These are phyloP conservation scores for Myxozyma melibiosi DNA, from an alignment of 805 yeast species.

Conservation along the genomic window DNA sequence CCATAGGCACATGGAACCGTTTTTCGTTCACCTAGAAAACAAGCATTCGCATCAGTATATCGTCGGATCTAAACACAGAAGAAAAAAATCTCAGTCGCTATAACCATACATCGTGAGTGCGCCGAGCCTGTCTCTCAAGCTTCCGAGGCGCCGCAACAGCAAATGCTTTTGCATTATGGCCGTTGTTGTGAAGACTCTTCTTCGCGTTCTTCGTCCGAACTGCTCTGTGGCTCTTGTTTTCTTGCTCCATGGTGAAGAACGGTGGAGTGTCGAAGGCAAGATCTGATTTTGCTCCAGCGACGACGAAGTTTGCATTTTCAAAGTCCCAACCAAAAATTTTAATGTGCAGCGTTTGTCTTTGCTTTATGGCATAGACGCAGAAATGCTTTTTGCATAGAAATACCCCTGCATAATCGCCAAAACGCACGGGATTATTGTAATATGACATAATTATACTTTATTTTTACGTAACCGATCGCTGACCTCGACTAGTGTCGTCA, in stretches of 20 bases:
- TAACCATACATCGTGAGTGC: conserved; percentile 67
- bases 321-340: conserved; percentile 16
- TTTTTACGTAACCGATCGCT: neutral
- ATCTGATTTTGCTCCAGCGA: neutral
- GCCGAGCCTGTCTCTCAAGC: conserved; percentile 76
- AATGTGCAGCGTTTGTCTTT: neutral
- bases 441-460: neutral
- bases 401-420: conserved; percentile 6
- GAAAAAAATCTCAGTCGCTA: neutral
- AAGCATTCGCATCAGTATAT: too few relatives aligned
- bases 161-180: conserved; percentile 76
- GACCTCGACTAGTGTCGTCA: conserved; percentile 21
- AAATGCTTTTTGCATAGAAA: neutral
- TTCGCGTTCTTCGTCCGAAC: conserved; percentile 25
- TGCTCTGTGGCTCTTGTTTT: conserved; percentile 82
- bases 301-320: neutral
- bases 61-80: neutral
- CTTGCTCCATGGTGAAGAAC: conserved; percentile 50
- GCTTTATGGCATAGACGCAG: neutral
- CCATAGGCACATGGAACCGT: conserved; percentile 94
- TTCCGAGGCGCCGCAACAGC: conserved; percentile 85
- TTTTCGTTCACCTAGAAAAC: conserved; percentile 58
- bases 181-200: conserved; percentile 63
- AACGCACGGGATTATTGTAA: neutral
- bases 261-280: neutral